A percentile compares a stretch with the other conserved stretches of the same genome.
Conservation (phyloP, 208 protist genomes). For the Leishmania arabica region DNA sequence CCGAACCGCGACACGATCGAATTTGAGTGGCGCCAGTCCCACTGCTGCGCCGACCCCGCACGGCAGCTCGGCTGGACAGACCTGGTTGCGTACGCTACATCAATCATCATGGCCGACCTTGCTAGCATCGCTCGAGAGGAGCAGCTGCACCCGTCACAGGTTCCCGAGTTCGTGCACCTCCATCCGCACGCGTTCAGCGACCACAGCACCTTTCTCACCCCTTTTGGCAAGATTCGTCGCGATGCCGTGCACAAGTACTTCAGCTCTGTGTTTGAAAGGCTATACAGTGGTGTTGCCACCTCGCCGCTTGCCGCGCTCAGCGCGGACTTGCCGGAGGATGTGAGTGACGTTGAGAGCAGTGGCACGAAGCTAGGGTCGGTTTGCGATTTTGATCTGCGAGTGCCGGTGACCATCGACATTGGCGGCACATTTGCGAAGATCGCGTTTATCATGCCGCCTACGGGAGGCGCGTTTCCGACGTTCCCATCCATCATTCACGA, state of each 20-base stretch:
- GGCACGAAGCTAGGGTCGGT: slow-evolving; percentile 8
- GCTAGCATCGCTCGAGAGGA: slow-evolving; percentile 47
- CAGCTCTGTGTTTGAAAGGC: slow-evolving; percentile 51
- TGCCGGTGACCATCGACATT: slow-evolving; percentile 88
- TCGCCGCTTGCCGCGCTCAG: slow-evolving; percentile 14
- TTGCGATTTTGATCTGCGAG: slow-evolving; percentile 31
- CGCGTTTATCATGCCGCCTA: slow-evolving; percentile 79
- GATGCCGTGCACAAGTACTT: slow-evolving; percentile 74
- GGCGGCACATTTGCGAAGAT: slow-evolving; percentile 92
- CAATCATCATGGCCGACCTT: slow-evolving; percentile 71
- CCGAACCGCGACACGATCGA: slow-evolving; percentile 86
- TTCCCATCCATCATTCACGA: slow-evolving; percentile 56
- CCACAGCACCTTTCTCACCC: slow-evolving; percentile 78
- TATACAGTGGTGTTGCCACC: slow-evolving; percentile 49
- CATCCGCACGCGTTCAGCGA: slow-evolving; percentile 87
- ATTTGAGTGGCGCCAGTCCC: slow-evolving; percentile 74
- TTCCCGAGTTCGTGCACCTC: slow-evolving; percentile 74
- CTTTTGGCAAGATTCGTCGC: slow-evolving; percentile 70
- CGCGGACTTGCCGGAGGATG: slow-evolving; percentile 11
- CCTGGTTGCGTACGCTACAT: slow-evolving; percentile 56
- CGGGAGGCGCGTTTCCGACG: slow-evolving; percentile 10
- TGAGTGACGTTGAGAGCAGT: slow-evolving; percentile 46
- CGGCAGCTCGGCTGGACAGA: slow-evolving; percentile 64
- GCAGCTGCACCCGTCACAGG: slow-evolving; percentile 64
- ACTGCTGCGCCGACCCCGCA: slow-evolving; percentile 10